Conservation (phyloP, 441 rosid genomes). For the Brassica balearica region DNA sequence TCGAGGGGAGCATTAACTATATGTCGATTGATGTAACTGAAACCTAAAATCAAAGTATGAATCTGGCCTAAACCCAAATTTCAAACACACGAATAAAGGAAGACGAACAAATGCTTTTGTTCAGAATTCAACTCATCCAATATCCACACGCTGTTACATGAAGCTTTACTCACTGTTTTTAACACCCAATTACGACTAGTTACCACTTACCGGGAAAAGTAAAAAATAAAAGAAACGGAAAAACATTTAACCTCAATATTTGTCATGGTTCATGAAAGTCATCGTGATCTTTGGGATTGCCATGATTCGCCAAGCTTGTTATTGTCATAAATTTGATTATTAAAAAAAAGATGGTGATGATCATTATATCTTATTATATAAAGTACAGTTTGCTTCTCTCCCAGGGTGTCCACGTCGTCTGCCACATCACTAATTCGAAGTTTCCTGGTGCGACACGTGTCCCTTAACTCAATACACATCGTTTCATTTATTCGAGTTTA, state of each 20-base stretch:
- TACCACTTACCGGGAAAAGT: background rate
- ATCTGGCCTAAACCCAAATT: conserved; percentile 32
- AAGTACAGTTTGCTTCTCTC: too few relatives aligned
- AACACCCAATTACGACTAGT: background rate
- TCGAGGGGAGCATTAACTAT: conserved; percentile 37
- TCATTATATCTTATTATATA: too few relatives aligned
- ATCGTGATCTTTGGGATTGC: too few relatives aligned
- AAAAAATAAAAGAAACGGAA: background rate
- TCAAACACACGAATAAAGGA: conserved; percentile 6
- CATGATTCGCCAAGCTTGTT: too few relatives aligned
- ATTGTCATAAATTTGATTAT: too few relatives aligned
- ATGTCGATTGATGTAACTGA: conserved; percentile 42
- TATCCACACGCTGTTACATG: background rate
- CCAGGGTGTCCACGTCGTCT: too few relatives aligned
- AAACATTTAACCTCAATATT: background rate
- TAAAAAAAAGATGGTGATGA: too few relatives aligned
- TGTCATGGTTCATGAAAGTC: too few relatives aligned
- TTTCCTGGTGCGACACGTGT: too few relatives aligned
- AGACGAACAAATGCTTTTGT: conserved; percentile 24
- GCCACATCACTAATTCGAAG: too few relatives aligned
- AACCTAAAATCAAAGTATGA: conserved; percentile 41
- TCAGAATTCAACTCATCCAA: conserved; percentile 25
- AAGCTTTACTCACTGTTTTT: background rate
- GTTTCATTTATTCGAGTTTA: too few relatives aligned
- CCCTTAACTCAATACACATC: too few relatives aligned